Base-by-base conservation (phyloP, 208 protist genomes). In the Hexamita inflata region DNA sequence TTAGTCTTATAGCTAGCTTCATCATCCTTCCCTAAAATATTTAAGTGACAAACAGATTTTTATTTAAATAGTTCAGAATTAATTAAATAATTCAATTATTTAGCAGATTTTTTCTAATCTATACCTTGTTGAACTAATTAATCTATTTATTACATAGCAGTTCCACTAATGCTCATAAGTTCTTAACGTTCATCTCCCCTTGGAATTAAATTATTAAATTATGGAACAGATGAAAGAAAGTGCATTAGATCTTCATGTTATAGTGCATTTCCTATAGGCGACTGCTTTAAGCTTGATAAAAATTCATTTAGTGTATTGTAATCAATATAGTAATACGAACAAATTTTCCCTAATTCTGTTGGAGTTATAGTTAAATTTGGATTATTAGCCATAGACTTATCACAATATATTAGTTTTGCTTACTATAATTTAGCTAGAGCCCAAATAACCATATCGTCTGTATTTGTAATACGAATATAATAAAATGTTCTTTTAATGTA, bases 241-340 rank as follows among this genome's bases (percentile, higher is more conserved):
- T 89, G 88, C 67, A 98, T 85, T 1, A 95, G 84, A 7, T 92
- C 83, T n/a, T 88, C 87, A 61, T 94, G 88, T 58, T 86, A 82
- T 39, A 96, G 83, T n/a, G 77, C 74, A 35, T 4, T 24, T 53
- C 45, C 45, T 53, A 53, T 53, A 24, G 45, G 45, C 4, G 19
- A 19, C 19, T 89, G 82, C 1, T 89, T 84, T 64, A 94, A 88
- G 30, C 87, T 86, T 70, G 93, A 82, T 80, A 95, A 94, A 80
- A 95, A 95, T 24, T 88, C 87, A 77, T 85, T 84, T 62, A 96
- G 94, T 26, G 91, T 94, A 76, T 93, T 88, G 80, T 94, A 83
- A 28, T 88, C 87, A 76, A 98, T 88, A 83, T 98, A 98, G 81
- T 94, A 98, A 85, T 97, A 90, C 61, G 87, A 92, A 2, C 93